A percentile compares a stretch with the other conserved stretches of the same genome.
Conservation (phyloP, 768 basidiomycete genomes). For the Mycena amicta region DNA sequence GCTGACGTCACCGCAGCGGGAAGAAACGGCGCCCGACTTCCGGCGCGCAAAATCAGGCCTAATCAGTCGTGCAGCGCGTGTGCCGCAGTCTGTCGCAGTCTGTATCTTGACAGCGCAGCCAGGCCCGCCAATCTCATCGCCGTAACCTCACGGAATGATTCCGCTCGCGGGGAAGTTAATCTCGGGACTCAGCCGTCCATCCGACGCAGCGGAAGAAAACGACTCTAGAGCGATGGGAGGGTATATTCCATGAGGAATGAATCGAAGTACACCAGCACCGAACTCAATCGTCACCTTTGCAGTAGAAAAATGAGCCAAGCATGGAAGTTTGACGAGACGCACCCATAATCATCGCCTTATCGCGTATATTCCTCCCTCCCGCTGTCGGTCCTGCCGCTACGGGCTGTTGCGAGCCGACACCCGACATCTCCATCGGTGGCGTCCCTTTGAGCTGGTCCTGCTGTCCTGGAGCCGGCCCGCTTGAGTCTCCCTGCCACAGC, state of each 20-base stretch:
- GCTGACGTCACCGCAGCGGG: too few relatives aligned
- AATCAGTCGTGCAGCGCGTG: too few relatives aligned
- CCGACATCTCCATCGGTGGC: not conserved
- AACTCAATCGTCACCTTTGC: not conserved
- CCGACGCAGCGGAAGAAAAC: not conserved
- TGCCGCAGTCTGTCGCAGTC: too few relatives aligned
- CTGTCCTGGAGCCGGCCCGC: not conserved
- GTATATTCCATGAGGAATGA: too few relatives aligned
- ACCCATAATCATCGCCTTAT: conserved; percentile 1
- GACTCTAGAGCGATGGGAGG: too few relatives aligned
- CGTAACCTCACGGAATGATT: too few relatives aligned
- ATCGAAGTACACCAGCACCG: not conserved
- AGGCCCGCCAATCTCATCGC: too few relatives aligned
- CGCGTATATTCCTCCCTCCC: not conserved
- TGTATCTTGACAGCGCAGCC: too few relatives aligned
- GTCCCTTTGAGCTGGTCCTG: not conserved
- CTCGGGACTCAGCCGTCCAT: not conserved
- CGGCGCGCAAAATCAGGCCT: too few relatives aligned
- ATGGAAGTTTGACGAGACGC: not conserved
- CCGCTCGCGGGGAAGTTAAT: too few relatives aligned
- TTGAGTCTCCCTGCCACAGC: not conserved
- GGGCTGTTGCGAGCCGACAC: not conserved
- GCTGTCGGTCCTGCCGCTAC: not conserved
- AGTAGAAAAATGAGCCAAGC: not conserved
- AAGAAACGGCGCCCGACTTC: too few relatives aligned